Base-by-base conservation (phyloP, 257 asterid genomes). In the Solanum clarkiae region DNA sequence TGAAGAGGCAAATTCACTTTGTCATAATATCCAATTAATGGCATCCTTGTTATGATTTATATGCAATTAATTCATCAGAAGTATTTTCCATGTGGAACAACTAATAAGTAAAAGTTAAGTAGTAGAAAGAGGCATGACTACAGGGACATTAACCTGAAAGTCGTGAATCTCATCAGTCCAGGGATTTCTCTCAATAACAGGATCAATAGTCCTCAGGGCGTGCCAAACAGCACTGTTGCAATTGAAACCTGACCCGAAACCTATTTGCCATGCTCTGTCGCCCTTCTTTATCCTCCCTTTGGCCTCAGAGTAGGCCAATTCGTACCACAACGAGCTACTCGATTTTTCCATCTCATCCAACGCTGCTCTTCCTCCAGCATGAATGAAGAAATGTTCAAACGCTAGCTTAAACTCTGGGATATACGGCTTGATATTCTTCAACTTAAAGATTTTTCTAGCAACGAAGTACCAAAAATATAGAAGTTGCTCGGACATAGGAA, bases 191-290 rank as follows among this genome's bases (percentile, higher is more conserved):
- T 86, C 91, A 80, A 85, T 79, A 6, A 65, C 55, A n/a, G 92
- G 91, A 65, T 90, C 45, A 20, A 90, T 80, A 17, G n/a, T 71
- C 72, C 68, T 88, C 83, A 90, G 29, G 14, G 92, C 91, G 5
- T 84, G 84, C 92, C 92, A 90, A 5, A 90, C 90, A 1, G 85
- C 89, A 59, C 91, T 90, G 32, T 90, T 85, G 54, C 91, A 90
- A 66, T 90, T 90, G 42, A 90, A 90, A 7, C 92, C 92, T 0
- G 91, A 89, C 2, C 91, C 90, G 2, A 90, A 90, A 22, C 89
- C 89, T 47, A 90, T 87, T 63, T 88, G 90, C 91, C 92, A 90
- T 36, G 90, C 71, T 32, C 88, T 36, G 42, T 90, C 91, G 1
- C 90, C 92, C 18, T 81, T 86, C 59, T 55, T 88, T 5, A 90